phyloP scores from a whole-genome alignment of 306 rosid genomes.

The Vachellia pachyceras region DNA sequence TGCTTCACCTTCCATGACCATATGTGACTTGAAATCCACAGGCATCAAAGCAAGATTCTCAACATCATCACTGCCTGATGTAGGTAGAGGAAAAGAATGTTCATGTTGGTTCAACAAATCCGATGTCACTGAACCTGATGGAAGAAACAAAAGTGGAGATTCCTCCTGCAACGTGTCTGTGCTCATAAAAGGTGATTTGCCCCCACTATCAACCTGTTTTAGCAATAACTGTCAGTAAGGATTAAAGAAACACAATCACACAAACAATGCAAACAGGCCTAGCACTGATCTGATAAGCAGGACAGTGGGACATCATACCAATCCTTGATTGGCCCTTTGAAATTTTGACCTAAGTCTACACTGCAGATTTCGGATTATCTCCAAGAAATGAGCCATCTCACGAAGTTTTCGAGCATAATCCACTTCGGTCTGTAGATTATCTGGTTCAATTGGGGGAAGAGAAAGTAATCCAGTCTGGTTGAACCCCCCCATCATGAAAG shows the following conservation, averaged over 20 bases:
- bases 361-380: conserved; percentile 85
- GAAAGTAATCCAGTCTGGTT: conserved; percentile 50
- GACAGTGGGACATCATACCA: conserved; percentile 54
- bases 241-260: conserved; percentile 3
- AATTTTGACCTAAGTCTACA: conserved; percentile 68
- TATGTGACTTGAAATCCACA: conserved; percentile 51
- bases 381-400: conserved; percentile 95
- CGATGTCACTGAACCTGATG: conserved; percentile 53
- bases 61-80: conserved; percentile 40
- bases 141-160: conserved; percentile 55
- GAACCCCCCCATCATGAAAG: conserved; percentile 43
- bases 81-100: conserved; percentile 54
- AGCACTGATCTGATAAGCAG: conserved; percentile 33
- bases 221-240: conserved; percentile 35
- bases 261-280: conserved; percentile 6
- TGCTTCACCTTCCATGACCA: conserved; percentile 55
- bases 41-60: conserved; percentile 69
- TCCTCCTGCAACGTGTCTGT: conserved; percentile 61
- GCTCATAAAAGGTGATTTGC: conserved; percentile 47
- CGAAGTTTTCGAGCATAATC: conserved; percentile 64
- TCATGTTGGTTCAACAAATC: conserved; percentile 62
- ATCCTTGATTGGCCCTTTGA: conserved; percentile 75
- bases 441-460: conserved; percentile 63
- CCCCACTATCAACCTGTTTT: conserved; percentile 67
- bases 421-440: conserved; percentile 53